Base-by-base conservation (phyloP, 2,329 filamentous ascomycete species). In the Scytalidium sp. region DNA sequence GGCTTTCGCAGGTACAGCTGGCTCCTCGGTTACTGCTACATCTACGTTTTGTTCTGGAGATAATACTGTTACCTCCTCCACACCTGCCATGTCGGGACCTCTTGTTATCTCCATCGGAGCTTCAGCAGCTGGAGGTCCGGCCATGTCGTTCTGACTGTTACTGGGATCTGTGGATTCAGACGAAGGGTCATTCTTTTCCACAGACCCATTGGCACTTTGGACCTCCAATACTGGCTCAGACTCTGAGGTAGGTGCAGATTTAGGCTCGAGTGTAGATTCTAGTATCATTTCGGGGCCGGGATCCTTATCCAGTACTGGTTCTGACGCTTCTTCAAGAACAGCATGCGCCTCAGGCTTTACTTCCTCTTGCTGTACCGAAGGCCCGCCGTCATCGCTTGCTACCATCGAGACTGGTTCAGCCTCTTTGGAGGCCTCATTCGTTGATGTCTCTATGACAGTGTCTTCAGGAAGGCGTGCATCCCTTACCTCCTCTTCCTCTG, bases 221-320 rank as follows among this genome's bases (percentile, higher is more conserved):
- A 22, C 27, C 11, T 42, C 41, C 13, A 19, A 15, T 32, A 32
- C 4, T 40, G 41, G 11, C 17, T 40, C 25, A 40, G 4, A 15
- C 4, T 27, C 43, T 3, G n/a, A 10, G 19, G 19, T n/a, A 8
- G 43, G 21, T 41, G 25, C 42, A 23, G 49, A 46, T 29, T 53
- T 50, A 19, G 17, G n/a, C 10, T 51, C 43, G 13, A 49, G 47
- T 17, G n/a, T 21, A 19, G 47, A 36, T 43, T 40, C 39, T n/a
- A 29, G 5, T 36, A 52, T 47, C 21, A 49, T 50, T 22, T 23
- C 48, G 11, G 44, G 19, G 36, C 51, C 54, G 25, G 46, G 29
- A 11, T 39, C 27, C 7, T 11, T 27, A 27, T 36, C 48, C 3
- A 23, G 19, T 9, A 27, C 29, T 19, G 43, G 15, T 11, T 45